Evolutionary conservation across 148 eudicot species (phyloP).

Genomic region (Nepenthes mirabilis): DNA sequence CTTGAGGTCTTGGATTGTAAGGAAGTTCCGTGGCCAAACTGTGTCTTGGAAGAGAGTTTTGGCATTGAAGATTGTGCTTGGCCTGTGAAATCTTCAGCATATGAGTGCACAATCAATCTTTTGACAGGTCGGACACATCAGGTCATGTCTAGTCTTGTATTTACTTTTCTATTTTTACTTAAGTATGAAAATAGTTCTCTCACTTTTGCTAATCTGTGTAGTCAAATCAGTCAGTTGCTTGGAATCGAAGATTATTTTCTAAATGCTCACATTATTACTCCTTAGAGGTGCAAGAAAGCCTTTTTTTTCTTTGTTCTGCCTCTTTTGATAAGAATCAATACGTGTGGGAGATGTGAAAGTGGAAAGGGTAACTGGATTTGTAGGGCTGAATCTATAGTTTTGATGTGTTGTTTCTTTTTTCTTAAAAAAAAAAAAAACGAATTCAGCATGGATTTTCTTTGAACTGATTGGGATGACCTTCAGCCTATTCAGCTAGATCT

Average conservation of each 20-base stretch:
- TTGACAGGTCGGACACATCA: conserved; percentile 96
- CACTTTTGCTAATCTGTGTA: neutral
- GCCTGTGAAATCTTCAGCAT: conserved; percentile 70
- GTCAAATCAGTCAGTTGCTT: neutral
- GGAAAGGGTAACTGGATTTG: no score
- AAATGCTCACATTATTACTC: no score
- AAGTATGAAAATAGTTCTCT: neutral
- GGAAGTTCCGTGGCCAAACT: conserved; percentile 76
- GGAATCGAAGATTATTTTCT: neutral
- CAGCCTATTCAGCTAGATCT: no score
- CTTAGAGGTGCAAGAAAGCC: neutral
- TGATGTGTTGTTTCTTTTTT: no score
- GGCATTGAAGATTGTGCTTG: conserved; percentile 61
- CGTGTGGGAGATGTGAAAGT: no score
- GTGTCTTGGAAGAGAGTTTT: conserved; percentile 29
- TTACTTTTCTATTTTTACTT: neutral
- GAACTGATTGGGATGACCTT: no score
- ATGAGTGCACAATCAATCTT: conserved; percentile 80
- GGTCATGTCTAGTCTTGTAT: conserved; percentile 24
- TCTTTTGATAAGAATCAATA: no score
- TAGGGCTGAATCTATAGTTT: no score
- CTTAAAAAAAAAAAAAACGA: no score
- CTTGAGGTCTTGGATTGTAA: conserved; percentile 90
- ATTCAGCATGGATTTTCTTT: no score
- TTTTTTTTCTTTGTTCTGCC: no score